Percentiles rank a stretch among this genome's conserved stretches.
phyloP scores from a whole-genome alignment of 108 stramenopile species.

The Discostella stelligeroides region DNA sequence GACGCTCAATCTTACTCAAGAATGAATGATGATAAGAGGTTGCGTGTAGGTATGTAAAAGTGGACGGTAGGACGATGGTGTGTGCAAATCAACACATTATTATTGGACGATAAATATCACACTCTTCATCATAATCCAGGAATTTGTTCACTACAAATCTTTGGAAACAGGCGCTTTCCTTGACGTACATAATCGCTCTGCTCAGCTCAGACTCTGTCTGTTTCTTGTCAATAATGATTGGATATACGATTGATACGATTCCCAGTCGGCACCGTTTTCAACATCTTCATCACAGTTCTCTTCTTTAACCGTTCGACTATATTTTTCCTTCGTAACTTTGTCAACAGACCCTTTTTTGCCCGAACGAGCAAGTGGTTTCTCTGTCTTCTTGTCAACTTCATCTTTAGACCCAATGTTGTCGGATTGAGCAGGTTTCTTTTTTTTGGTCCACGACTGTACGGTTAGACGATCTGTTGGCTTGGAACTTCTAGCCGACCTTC shows the following conservation, averaged over 20 bases:
- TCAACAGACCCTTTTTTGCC: no score
- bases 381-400: conserved; percentile 1
- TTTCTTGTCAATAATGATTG: conserved; percentile 56
- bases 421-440: conserved; percentile 2
- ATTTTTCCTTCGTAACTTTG: no score
- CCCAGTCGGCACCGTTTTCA: conserved; percentile 30
- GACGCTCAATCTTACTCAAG: conserved; percentile 54
- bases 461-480: conserved; percentile 37
- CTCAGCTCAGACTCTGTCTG: conserved; percentile 39
- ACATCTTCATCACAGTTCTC: conserved; percentile 8
- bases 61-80: no score
- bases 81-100: no score
- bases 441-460: conserved; percentile 15
- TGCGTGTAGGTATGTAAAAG: no score
- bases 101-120: no score
- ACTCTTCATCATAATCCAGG: no score
- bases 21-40: no score
- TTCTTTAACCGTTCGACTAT: neutral
- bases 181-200: conserved; percentile 26
- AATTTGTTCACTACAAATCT: no score
- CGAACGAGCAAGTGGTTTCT: neutral
- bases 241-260: conserved; percentile 55
- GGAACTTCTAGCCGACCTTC: conserved; percentile 20
- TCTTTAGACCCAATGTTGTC: neutral
- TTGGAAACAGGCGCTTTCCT: no score